Evolutionary conservation across 148 eudicot genomes (phyloP).

Genomic region (Hydrangea macrophylla): DNA sequence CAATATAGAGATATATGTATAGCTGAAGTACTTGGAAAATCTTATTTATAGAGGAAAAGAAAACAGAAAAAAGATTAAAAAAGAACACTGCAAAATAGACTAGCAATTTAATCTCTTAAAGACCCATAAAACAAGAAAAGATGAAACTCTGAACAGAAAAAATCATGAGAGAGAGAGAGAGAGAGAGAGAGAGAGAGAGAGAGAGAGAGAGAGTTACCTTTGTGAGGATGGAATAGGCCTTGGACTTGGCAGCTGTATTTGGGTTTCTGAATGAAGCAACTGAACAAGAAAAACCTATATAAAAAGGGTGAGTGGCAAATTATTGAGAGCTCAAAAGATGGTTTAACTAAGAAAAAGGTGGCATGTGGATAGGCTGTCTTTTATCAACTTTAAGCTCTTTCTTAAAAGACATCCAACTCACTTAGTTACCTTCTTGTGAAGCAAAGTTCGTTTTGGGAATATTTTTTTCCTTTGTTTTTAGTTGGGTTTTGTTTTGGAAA

Average conservation of each 20-base stretch:
- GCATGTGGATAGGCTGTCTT: constrained; percentile 52
- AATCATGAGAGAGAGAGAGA: not conserved
- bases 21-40: too few species aligned
- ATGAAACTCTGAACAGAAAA: not conserved
- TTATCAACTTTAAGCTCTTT: constrained; percentile 17
- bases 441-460: constrained; percentile 32
- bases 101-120: too few species aligned
- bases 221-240: constrained; percentile 3
- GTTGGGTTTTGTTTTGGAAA: not conserved
- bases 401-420: constrained; percentile 25
- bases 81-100: too few species aligned
- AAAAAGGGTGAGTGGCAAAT: not conserved
- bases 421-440: constrained; percentile 47
- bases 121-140: too few species aligned
- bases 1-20: too few species aligned
- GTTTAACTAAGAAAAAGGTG: not conserved
- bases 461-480: too few species aligned
- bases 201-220: constrained; percentile 23
- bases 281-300: constrained; percentile 2
- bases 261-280: not conserved
- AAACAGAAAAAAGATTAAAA: too few species aligned
- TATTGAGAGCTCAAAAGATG: not conserved
- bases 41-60: too few species aligned
- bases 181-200: not conserved
- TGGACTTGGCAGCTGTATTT: constrained; percentile 4